Evolutionary conservation across 306 rosid species (phyloP), one percentile per base, ranked within the genome.

Genomic region (Trifolium fragiferum): DNA sequence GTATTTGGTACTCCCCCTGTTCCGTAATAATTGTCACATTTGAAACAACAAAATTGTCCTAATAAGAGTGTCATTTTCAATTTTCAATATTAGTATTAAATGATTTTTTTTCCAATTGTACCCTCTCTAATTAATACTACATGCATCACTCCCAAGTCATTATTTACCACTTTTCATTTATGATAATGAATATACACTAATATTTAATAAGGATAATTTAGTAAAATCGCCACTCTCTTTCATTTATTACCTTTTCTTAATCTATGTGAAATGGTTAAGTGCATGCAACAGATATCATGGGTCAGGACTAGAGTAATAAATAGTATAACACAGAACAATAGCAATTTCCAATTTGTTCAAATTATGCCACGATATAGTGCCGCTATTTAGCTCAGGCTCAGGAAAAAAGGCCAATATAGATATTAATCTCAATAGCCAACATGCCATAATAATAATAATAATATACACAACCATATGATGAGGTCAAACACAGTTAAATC

Each of bases 361-460:
- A 20, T 55, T 55, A 15, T 21, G 62, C 62, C 5, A 53, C 59
- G 0, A 12, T 51, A 8, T 8, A 53, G 60, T 2, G 6, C 35
- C 33, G 1, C 8, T 21, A 57, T 57, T 57, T 57, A 13, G 23
- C 62, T 30, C 23, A 70, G 40, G 37, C 23, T 60, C 64, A 47
- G 68, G 32, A 15, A 35, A 37, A 37, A 35, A 64, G 11, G 10
- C 10, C 58, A 71, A 50, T 41, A 72, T 71, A 75, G n/a, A 76
- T 43, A n/a, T 65, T 1, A 4, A 41, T 64, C 81, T 66, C 67
- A 72, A 37, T 41, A 62, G 69, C 60, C 73, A 60, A 11, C 68
- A 75, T 11, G 70, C 54, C 64, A 51, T 75, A 66, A 70, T 19
- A n/a, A n/a, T n/a, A n/a, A n/a, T n/a, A n/a, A n/a, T n/a, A n/a